Percentiles rank a stretch among this genome's conserved stretches.
Evolutionary conservation across 805 yeast genomes (phyloP).

Genomic region (Candida hispaniensis): DNA sequence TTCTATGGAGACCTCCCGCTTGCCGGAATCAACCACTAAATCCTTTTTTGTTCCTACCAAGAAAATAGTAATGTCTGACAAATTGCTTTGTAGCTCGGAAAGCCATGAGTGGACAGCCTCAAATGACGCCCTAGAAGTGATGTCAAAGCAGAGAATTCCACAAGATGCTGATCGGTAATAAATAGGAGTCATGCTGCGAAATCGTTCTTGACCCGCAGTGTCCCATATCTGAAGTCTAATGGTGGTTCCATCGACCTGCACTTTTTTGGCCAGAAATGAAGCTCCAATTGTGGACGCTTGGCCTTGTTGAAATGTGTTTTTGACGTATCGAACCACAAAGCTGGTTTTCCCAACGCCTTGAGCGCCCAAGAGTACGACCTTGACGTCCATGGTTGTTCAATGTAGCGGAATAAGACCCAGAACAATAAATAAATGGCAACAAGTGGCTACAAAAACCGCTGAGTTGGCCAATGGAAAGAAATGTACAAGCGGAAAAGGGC

Average conservation of each 20-base stretch:
- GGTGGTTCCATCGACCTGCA: constrained; percentile 27
- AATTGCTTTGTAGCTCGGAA: constrained; percentile 26
- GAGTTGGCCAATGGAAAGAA: neutral
- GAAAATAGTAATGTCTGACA: constrained; percentile 27
- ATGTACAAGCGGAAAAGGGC: neutral
- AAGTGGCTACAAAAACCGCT: neutral
- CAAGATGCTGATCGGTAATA: constrained; percentile 33
- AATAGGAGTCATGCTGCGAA: constrained; percentile 67
- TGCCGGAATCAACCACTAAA: constrained; percentile 26
- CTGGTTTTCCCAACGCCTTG: constrained; percentile 32
- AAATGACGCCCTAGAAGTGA: constrained; percentile 29
- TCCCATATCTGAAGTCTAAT: constrained; percentile 63
- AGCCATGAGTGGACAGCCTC: constrained; percentile 31
- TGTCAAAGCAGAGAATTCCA: constrained; percentile 30
- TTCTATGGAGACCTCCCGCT: constrained; percentile 29
- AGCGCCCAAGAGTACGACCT: constrained; percentile 29
- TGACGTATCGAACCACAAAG: constrained; percentile 29
- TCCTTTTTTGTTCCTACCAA: constrained; percentile 31
- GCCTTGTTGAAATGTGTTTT: constrained; percentile 28
- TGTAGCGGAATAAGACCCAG: neutral
- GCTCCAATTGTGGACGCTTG: constrained; percentile 31
- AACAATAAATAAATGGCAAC: neutral
- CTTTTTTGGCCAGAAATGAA: constrained; percentile 29
- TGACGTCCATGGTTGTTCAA: constrained; percentile 25
- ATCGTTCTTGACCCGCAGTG: constrained; percentile 95